Evolutionary conservation across 208 protist genomes (phyloP), one percentile per base, ranked within the genome.

Genomic region (Acanthamoeba culbertsoni): DNA sequence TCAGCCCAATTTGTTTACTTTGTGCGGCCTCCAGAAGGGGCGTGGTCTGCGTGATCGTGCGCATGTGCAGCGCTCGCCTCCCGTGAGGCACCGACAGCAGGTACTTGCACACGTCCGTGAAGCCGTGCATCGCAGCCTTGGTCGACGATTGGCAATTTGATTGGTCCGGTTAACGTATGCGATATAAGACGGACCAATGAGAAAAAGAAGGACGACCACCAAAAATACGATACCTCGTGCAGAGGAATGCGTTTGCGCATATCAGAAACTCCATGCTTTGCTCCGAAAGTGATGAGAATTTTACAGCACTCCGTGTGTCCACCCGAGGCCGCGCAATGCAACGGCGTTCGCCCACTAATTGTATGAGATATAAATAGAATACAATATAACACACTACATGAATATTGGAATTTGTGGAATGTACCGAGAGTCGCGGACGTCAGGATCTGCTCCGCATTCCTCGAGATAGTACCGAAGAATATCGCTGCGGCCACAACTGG

Each of bases 271-370:
- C 14, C 62, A n/a, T 16, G 33, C 48, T 62, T 88, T 42, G 48
- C 51, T 3, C 77, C 77, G 31, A 43, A 31, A 20, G 55, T 48
- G 46, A 88, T 37, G 23, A 88, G 46, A 14, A 88, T n/a, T 48
- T 88, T 88, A 48, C 48, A 55, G 37, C 77, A 88, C 33, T 88
- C 77, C 23, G 62, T 62, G 51, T 88, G 77, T 0, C 77, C 77
- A 4, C 77, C 77, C 31, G 40, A 35, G 45, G 77, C 77, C 7
- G 77, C 77, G 10, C 46, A 55, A 31, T 88, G 77, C 31, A 88
- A 48, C 26, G 77, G 77, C 45, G 77, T 88, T 7, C 77, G 43
- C 16, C 77, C 77, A 10, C 51, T 59, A 23, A 14, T 14, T 14
- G 23, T 59, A 59, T n/a, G 51, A 14, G 51, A 59, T n/a, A 59